Base-by-base conservation (phyloP, 1,284 basidiomycete species). In the Schizophyllum commune region DNA sequence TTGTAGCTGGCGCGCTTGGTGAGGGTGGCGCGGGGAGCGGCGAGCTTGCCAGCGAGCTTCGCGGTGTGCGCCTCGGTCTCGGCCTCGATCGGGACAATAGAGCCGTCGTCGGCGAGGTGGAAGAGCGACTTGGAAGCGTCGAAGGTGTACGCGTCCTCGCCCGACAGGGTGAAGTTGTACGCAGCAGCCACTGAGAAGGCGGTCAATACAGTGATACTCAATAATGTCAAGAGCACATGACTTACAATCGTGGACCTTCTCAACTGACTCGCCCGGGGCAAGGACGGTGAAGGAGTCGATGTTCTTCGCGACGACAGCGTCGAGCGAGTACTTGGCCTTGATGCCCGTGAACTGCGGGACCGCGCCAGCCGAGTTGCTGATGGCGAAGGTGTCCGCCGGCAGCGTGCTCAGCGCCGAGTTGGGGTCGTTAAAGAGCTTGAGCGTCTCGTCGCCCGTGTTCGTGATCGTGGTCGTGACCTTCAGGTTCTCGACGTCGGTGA, bases 351-450 rank as follows among this genome's bases (percentile, higher is more conserved):
- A 80, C 20, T 66, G 58, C 21, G 79, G 78, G 20, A 62, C 59
- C 34, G 68, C 69, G 17, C 78, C 79, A 21, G 68, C 64, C 4
- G 69, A 68, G 58, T 73, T 70, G 55, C 68, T 71, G 67, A 82
- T 76, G 61, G 61, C 58, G 69, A 81, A 82, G 54, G 76, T 75
- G 63, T 81, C 66, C 32, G 79, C 75, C 27, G 78, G 74, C 59
- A 78, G 64, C 56, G 71, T 72, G 58, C 73, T 72, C 52, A 82
- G 71, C 21, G 75, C 68, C 19, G 75, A 69, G 39, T 70, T 68
- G 32, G 80, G 79, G 68, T 81, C 76, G 63, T 79, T 79, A 61
- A 81, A 70, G 58, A 81, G 67, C 66, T 76, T 78, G 60, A 81
- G 63, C 61, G 76, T 75, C 69, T 80, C 78, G 55, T 75, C 72